phyloP scores from a whole-genome alignment of 225 moss, liverwort and hornwort species.

The Takakia lepidozioides region DNA sequence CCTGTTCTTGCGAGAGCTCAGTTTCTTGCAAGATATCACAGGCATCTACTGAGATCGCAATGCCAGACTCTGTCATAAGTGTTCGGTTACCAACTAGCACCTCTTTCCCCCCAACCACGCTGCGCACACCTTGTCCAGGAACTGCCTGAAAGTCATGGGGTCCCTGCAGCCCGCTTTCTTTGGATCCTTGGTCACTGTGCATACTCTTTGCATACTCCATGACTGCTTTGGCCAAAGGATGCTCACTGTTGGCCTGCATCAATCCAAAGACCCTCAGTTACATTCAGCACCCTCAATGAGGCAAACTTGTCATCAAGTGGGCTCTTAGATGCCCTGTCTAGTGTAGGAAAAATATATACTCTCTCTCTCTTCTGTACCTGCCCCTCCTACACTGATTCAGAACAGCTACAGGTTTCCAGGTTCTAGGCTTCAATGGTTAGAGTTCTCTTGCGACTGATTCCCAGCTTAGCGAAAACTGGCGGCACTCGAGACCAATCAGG shows the following conservation, averaged over 20 bases:
- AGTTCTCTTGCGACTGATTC: no score
- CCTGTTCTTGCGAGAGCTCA: conserved; percentile 66
- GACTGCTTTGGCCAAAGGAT: conserved; percentile 94
- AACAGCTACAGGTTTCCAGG: no score
- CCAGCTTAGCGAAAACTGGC: no score
- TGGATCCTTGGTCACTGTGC: conserved; percentile 18
- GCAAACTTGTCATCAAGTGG: no score
- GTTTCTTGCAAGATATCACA: conserved; percentile 51
- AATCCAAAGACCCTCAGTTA: no score
- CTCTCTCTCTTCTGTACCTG: no score
- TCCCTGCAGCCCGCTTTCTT: conserved; percentile 20
- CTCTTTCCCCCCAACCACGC: conserved; percentile 41
- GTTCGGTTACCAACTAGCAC: conserved; percentile 65
- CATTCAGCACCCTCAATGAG: no score
- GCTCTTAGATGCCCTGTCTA: no score
- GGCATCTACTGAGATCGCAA: conserved; percentile 48
- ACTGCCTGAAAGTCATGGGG: conserved; percentile 55
- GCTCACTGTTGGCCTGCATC: conserved; percentile 89
- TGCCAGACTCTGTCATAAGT: conserved; percentile 50
- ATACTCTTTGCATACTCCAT: conserved; percentile 48
- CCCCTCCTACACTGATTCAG: no score
- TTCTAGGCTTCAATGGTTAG: no score
- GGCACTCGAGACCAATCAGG: no score
- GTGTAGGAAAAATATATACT: no score
- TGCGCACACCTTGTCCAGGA: conserved; percentile 87